These are phyloP conservation scores for Komagataella populi DNA, from an alignment of 805 yeast genomes.

Conservation along the genomic window DNA sequence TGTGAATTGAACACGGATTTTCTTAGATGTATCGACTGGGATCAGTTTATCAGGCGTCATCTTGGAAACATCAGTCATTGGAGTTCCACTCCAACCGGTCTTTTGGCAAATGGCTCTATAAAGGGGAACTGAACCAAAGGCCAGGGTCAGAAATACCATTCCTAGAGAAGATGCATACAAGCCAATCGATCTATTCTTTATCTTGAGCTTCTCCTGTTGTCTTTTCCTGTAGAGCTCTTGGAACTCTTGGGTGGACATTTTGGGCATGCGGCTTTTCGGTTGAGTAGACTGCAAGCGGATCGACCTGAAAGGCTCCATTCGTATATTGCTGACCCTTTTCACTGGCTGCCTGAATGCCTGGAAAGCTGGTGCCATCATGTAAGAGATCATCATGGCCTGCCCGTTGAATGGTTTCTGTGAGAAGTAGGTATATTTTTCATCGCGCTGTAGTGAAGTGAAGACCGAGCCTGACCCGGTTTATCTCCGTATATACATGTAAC, in stretches of 20 bases:
- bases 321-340: neutral
- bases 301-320: neutral
- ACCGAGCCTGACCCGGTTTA: neutral
- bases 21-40: slow-evolving; percentile 76
- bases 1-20: slow-evolving; percentile 77
- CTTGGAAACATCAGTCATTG: slow-evolving; percentile 69
- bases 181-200: slow-evolving; percentile 39
- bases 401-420: neutral
- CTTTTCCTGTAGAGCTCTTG: slow-evolving; percentile 13
- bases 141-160: slow-evolving; percentile 56
- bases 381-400: neutral
- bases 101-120: slow-evolving; percentile 86
- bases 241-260: slow-evolving; percentile 18
- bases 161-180: slow-evolving; percentile 59
- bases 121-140: slow-evolving; percentile 87
- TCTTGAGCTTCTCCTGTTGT: slow-evolving; percentile 13
- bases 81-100: slow-evolving; percentile 94
- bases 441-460: neutral
- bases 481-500: neutral
- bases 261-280: slow-evolving; percentile 11
- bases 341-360: neutral
- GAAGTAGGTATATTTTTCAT: neutral
- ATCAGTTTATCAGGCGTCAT: slow-evolving; percentile 80
- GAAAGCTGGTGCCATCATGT: neutral
- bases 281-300: neutral